Base-by-base conservation (phyloP, 225 moss, liverwort and hornwort genomes). In the Pleurozium schreberi region DNA sequence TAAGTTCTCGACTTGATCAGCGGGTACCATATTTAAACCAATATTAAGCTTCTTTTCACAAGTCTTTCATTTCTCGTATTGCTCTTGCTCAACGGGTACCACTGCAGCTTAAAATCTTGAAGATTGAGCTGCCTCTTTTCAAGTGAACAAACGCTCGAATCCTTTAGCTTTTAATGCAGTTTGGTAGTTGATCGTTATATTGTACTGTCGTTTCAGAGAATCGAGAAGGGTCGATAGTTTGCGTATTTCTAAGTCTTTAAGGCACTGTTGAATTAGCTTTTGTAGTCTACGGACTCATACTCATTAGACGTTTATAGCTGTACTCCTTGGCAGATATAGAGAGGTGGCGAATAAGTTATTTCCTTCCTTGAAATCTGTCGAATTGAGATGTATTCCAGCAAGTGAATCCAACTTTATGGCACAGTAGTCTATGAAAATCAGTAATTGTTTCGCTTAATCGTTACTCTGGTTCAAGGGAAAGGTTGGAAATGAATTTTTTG, bases 1-100 rank as follows among this genome's bases (percentile, higher is more conserved):
- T 98, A 75, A 93, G 95, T 84, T 89, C 92, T 86, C 97, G 98
- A 42, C 91, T 91, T 76, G 92, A 93, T 80, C 92, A 95, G 66
- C 95, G 96, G 93, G 98, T 98, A 93, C 77, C 78, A 26, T 77
- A 45, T 87, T 52, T 20, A 66, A 69, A 71, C 88, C 77, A n/a
- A 62, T 69, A 25, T 49, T 75, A 14, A 85, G 67, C 79, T 79
- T 87, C 60, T 19, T 81, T 47, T 89, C 45, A 62, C 40, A 43
- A 59, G 57, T 78, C 58, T 77, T 82, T 70, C 59, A 87, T 68
- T 84, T 60, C 88, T 81, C 27, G 43, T 76, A 59, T 76, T 88
- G 64, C 84, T 84, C 76, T 15, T 66, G 73, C 63, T 74, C 25
- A 61, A 75, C 64, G 71, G 83, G 42, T 75, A 47, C 36, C 52